Percentiles rank a stretch among this genome's conserved stretches.
Conservation (phyloP, 257 asterid genomes). For the Fraxinus americana region DNA sequence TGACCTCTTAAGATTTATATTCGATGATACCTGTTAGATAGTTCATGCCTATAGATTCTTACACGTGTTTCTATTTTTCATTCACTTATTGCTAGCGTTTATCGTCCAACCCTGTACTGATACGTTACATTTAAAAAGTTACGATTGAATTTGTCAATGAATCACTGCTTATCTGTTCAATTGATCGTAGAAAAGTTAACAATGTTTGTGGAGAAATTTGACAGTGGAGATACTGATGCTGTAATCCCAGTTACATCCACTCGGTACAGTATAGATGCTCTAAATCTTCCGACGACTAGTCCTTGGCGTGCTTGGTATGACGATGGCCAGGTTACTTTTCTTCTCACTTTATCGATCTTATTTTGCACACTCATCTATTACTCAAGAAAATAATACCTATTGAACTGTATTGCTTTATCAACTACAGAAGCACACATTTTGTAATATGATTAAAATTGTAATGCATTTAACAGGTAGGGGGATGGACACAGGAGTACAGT, state of each 20-base stretch:
- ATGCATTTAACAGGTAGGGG: slow-evolving; percentile 64
- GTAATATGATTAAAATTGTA: background rate
- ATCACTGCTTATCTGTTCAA: background rate
- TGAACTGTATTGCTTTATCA: background rate
- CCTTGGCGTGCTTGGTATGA: slow-evolving; percentile 92
- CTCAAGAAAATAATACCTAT: background rate
- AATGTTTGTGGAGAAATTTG: background rate
- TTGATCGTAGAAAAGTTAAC: background rate
- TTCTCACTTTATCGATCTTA: background rate
- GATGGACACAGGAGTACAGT: slow-evolving; percentile 85
- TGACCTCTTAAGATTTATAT: no score
- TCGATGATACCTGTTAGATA: no score
- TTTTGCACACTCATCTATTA: no score
- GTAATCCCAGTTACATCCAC: slow-evolving; percentile 94
- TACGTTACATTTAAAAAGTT: no score
- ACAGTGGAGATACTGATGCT: slow-evolving; percentile 92
- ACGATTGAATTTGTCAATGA: background rate
- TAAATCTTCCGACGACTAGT: slow-evolving; percentile 59
- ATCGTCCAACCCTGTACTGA: background rate
- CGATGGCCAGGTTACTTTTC: slow-evolving; percentile 76
- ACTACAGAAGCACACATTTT: no score
- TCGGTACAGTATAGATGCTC: slow-evolving; percentile 75
- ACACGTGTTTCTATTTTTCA: background rate
- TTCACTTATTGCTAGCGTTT: no score
- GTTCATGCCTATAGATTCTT: background rate